phyloP scores from a whole-genome alignment of 1,284 basidiomycete species.

The Calocybe gambosa region DNA sequence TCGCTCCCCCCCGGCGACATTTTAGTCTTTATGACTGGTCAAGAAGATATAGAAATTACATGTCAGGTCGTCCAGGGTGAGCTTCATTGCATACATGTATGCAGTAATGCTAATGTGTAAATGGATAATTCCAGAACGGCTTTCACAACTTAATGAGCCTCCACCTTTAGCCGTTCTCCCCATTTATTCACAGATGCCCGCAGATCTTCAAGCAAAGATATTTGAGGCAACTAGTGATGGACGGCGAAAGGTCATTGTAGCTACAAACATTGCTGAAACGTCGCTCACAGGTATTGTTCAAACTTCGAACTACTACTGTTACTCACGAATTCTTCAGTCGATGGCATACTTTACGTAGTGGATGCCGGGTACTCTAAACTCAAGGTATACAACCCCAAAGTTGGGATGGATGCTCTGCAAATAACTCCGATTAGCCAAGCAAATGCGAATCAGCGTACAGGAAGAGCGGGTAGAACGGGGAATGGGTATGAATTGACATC shows the following conservation, averaged over 20 bases:
- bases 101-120: not conserved
- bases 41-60: slow-evolving; percentile 97
- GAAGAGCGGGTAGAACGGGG: slow-evolving; percentile 94
- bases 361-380: slow-evolving; percentile 96
- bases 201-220: slow-evolving; percentile 97
- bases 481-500: slow-evolving; percentile 57
- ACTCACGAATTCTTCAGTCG: slow-evolving; percentile 49
- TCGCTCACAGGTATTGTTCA: slow-evolving; percentile 91
- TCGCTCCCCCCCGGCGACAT: slow-evolving; percentile 94
- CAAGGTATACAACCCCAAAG: slow-evolving; percentile 98
- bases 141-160: slow-evolving; percentile 88
- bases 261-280: slow-evolving; percentile 99
- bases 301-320: not conserved
- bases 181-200: slow-evolving; percentile 99
- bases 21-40: slow-evolving; percentile 99
- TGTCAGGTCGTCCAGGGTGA: slow-evolving; percentile 85
- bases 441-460: slow-evolving; percentile 92
- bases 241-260: slow-evolving; percentile 93
- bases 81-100: slow-evolving; percentile 13
- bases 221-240: slow-evolving; percentile 95
- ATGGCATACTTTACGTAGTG: slow-evolving; percentile 96
- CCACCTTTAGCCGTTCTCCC: slow-evolving; percentile 84
- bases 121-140: slow-evolving; percentile 65
- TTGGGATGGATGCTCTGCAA: slow-evolving; percentile 98
- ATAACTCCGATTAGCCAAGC: slow-evolving; percentile 99